A percentile compares a stretch with the other conserved stretches of the same genome.
These are phyloP conservation scores for Xylariomycetidae sp. DNA, from an alignment of 2,329 filamentous ascomycete genomes.

Conservation along the genomic window DNA sequence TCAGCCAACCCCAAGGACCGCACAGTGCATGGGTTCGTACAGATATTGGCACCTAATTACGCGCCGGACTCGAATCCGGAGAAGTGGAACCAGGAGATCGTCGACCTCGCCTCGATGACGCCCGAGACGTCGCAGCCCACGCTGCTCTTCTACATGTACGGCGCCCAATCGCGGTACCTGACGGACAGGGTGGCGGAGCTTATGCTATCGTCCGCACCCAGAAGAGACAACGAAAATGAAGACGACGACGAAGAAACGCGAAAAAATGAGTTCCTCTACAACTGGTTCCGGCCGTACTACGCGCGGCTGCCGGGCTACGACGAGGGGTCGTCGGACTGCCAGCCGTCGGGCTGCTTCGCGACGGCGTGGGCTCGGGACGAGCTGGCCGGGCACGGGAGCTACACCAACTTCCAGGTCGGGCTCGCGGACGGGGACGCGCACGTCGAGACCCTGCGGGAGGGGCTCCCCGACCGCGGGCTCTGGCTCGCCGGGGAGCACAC, in stretches of 20 bases:
- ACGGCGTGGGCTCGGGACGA: slow-evolving; percentile 78
- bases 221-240: too few relatives aligned
- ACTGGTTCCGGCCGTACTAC: slow-evolving; percentile 75
- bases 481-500: slow-evolving; percentile 93
- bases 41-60: slow-evolving; percentile 72
- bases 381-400: slow-evolving; percentile 76
- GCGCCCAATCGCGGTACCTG: slow-evolving; percentile 54
- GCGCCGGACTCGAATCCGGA: slow-evolving; percentile 54
- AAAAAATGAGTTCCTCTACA: slow-evolving; percentile 51
- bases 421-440: slow-evolving; percentile 66
- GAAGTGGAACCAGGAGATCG: slow-evolving; percentile 69
- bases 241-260: too few relatives aligned
- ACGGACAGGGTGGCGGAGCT: slow-evolving; percentile 41
- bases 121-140: slow-evolving; percentile 64
- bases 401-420: slow-evolving; percentile 80
- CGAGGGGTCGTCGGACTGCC: slow-evolving; percentile 48
- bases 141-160: slow-evolving; percentile 77
- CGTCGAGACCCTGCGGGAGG: slow-evolving; percentile 59
- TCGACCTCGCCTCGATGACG: slow-evolving; percentile 70
- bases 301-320: slow-evolving; percentile 67
- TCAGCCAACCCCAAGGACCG: slow-evolving; percentile 33
- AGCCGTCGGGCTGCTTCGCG: slow-evolving; percentile 58
- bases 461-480: slow-evolving; percentile 61
- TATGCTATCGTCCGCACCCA: slow-evolving; percentile 34
- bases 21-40: slow-evolving; percentile 61